Evolutionary conservation across 495 filamentous ascomycete genomes (phyloP).

Genomic region (Baudoinia panamericana): DNA sequence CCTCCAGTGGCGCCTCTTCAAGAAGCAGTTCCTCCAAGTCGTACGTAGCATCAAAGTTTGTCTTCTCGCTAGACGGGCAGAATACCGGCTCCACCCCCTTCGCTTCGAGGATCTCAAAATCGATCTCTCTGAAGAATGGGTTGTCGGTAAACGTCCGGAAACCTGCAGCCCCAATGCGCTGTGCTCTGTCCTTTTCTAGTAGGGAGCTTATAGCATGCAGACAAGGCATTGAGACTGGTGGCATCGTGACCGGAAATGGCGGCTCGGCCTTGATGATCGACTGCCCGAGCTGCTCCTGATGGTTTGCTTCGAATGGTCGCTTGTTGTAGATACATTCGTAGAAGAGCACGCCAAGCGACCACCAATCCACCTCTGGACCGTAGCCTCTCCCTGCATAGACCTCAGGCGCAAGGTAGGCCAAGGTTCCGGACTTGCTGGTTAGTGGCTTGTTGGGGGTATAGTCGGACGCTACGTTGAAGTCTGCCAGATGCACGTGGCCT

Average conservation of each 20-base stretch:
- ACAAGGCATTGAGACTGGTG: slow-evolving; percentile 74
- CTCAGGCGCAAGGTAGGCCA: slow-evolving; percentile 92
- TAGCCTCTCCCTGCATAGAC: slow-evolving; percentile 87
- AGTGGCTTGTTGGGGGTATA: slow-evolving; percentile 67
- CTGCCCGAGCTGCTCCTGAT: slow-evolving; percentile 62
- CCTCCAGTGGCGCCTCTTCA: slow-evolving; percentile 91
- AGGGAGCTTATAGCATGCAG: slow-evolving; percentile 72
- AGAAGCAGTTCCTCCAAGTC: slow-evolving; percentile 88
- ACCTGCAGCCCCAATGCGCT: slow-evolving; percentile 64
- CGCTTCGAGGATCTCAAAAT: slow-evolving; percentile 72
- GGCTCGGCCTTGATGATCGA: slow-evolving; percentile 74
- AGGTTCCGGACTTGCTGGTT: slow-evolving; percentile 89
- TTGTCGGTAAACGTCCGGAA: slow-evolving; percentile 75
- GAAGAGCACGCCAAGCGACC: slow-evolving; percentile 91
- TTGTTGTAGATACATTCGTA: slow-evolving; percentile 99
- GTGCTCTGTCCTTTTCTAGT: slow-evolving; percentile 64
- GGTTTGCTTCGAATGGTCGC: slow-evolving; percentile 86
- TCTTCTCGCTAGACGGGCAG: slow-evolving; percentile 86
- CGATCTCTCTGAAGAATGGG: slow-evolving; percentile 74
- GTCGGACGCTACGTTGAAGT: slow-evolving; percentile 98
- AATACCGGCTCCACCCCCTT: slow-evolving; percentile 91
- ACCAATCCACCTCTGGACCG: slow-evolving; percentile 85
- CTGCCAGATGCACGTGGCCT: slow-evolving; percentile 92
- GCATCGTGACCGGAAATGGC: slow-evolving; percentile 77
- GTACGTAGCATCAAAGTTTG: slow-evolving; percentile 97